Conservation (phyloP, 345 rosid genomes). For the Syzygium aqueum region DNA sequence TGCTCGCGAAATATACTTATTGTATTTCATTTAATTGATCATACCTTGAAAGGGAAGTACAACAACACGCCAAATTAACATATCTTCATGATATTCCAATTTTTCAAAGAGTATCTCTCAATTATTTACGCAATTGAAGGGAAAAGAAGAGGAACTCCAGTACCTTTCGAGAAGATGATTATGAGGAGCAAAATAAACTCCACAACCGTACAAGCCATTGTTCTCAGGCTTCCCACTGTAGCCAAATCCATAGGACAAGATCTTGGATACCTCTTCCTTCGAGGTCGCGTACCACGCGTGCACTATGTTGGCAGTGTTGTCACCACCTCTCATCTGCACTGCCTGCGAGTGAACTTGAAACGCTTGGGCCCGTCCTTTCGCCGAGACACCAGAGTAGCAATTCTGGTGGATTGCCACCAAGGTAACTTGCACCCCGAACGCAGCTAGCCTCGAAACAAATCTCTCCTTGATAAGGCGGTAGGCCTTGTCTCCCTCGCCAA, state of each 20-base stretch:
- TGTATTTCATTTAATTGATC: not conserved
- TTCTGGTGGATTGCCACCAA: slow-evolving; percentile 39
- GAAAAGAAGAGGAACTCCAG: not conserved
- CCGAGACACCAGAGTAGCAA: slow-evolving; percentile 11
- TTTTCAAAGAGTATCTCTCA: not conserved
- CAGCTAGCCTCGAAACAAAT: slow-evolving; percentile 30
- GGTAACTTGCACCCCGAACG: slow-evolving; percentile 20
- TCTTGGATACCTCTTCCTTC: slow-evolving; percentile 26
- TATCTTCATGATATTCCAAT: not conserved
- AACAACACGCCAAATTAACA: not conserved
- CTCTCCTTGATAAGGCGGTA: slow-evolving; percentile 30
- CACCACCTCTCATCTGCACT: slow-evolving; percentile 33
- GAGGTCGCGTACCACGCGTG: slow-evolving; percentile 59
- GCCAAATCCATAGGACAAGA: slow-evolving; percentile 64
- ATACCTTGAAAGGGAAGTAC: not conserved
- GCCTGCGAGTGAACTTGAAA: slow-evolving; percentile 51
- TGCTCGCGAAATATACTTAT: not conserved
- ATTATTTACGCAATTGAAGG: not conserved
- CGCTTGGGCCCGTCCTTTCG: slow-evolving; percentile 45
- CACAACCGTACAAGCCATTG: slow-evolving; percentile 46
- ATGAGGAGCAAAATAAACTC: slow-evolving; percentile 56
- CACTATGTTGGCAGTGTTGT: slow-evolving; percentile 41
- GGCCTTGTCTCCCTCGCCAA: slow-evolving; percentile 38
- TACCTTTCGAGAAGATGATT: slow-evolving; percentile 61
- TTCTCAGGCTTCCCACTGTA: slow-evolving; percentile 7